Conservation (phyloP, 1,139 yeast species). For the Suhomyces atakaporum region DNA sequence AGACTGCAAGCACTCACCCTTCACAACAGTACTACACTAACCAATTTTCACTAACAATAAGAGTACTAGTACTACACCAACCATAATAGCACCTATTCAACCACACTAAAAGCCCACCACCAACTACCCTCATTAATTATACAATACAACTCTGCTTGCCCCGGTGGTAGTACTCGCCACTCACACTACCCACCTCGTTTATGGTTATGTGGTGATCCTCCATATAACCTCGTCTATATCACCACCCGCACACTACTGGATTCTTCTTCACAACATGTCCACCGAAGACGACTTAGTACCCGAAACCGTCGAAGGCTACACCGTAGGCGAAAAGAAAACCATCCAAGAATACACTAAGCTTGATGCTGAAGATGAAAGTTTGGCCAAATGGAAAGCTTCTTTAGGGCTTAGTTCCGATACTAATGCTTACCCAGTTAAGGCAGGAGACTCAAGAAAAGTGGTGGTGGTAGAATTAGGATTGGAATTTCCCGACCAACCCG, state of each 20-base stretch:
- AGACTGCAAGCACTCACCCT: too few relatives aligned
- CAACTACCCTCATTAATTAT: too few relatives aligned
- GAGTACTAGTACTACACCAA: too few relatives aligned
- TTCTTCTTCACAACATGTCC: slow-evolving; percentile 24
- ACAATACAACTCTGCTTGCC: too few relatives aligned
- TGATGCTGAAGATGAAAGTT: slow-evolving; percentile 89
- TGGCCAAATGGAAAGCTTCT: slow-evolving; percentile 91
- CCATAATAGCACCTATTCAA: too few relatives aligned
- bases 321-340: slow-evolving; percentile 82
- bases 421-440: slow-evolving; percentile 62
- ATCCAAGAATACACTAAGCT: slow-evolving; percentile 79
- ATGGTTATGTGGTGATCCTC: too few relatives aligned
- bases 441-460: slow-evolving; percentile 75
- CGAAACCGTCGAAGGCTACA: slow-evolving; percentile 68
- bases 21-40: too few relatives aligned
- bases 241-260: slow-evolving; percentile 1
- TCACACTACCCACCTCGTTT: too few relatives aligned
- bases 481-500: slow-evolving; percentile 59
- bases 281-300: slow-evolving; percentile 62
- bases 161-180: too few relatives aligned
- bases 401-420: slow-evolving; percentile 64
- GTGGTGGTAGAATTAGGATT: slow-evolving; percentile 78
- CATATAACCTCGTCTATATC: neutral
- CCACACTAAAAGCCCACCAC: too few relatives aligned
- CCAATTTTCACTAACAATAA: too few relatives aligned